Evolutionary conservation across 2,329 filamentous ascomycete species (phyloP).

Genomic region (Cercospora brassicicola): DNA sequence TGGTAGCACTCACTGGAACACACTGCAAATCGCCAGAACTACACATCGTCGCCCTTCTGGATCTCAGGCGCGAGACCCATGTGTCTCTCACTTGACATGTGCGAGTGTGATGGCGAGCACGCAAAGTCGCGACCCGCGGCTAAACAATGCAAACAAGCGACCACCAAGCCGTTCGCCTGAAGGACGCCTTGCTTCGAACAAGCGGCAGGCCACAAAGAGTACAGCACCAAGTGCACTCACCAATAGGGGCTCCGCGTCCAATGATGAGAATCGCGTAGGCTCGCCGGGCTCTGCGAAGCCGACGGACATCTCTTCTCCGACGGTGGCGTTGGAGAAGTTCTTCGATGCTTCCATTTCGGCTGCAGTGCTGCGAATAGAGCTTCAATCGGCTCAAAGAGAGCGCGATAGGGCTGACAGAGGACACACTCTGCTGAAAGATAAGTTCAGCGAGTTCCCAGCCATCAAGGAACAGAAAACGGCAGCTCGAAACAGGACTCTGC

Average conservation of each 20-base stretch:
- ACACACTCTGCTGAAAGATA: neutral
- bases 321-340: neutral
- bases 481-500: neutral
- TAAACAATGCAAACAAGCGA: slow-evolving; percentile 2
- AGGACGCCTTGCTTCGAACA: slow-evolving; percentile 1
- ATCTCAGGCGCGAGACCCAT: neutral
- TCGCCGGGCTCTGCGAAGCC: neutral
- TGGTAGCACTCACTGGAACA: neutral
- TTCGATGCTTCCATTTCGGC: slow-evolving; percentile 3
- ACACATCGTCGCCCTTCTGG: neutral
- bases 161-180: slow-evolving; percentile 10
- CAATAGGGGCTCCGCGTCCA: neutral
- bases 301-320: neutral
- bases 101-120: slow-evolving; percentile 5
- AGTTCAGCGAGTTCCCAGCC: slow-evolving; percentile 14
- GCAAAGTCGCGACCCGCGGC: slow-evolving; percentile 2
- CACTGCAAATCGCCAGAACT: neutral
- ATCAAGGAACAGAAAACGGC: slow-evolving; percentile 18
- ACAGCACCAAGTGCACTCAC: neutral
- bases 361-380: neutral
- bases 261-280: neutral
- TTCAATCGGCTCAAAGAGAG: slow-evolving; percentile 2
- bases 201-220: slow-evolving; percentile 1
- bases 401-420: slow-evolving; percentile 1
- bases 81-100: neutral